phyloP scores from a whole-genome alignment of 1,284 basidiomycete species.

The Cutaneotrichosporon sp. region DNA sequence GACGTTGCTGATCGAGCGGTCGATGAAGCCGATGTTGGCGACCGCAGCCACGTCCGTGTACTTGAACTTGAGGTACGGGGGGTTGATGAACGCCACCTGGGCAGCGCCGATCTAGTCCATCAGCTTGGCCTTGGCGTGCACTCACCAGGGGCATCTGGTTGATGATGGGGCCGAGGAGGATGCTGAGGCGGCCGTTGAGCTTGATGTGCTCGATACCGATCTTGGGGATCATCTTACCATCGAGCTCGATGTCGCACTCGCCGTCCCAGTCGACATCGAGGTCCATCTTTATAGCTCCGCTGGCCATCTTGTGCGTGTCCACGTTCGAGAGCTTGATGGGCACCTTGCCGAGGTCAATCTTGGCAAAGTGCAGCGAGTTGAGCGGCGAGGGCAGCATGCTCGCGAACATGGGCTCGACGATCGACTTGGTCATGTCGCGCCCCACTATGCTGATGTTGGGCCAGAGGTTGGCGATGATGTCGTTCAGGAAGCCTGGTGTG shows the following conservation, averaged over 20 bases:
- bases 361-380: slow-evolving; percentile 23
- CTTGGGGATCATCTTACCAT: slow-evolving; percentile 17
- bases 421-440: slow-evolving; percentile 20
- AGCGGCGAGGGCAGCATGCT: slow-evolving; percentile 17
- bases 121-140: not conserved
- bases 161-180: slow-evolving; percentile 17
- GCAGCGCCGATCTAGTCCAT: slow-evolving; percentile 22
- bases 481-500: slow-evolving; percentile 20
- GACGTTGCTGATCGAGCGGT: slow-evolving; percentile 13
- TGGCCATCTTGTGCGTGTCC: slow-evolving; percentile 18
- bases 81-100: slow-evolving; percentile 24
- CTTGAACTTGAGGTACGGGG: slow-evolving; percentile 17
- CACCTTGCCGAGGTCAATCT: slow-evolving; percentile 18
- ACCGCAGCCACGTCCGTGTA: slow-evolving; percentile 16
- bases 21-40: slow-evolving; percentile 19
- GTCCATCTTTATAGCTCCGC: slow-evolving; percentile 18
- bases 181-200: slow-evolving; percentile 16
- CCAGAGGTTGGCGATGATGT: slow-evolving; percentile 22
- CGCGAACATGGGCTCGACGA: slow-evolving; percentile 25
- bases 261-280: slow-evolving; percentile 25
- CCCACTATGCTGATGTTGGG: slow-evolving; percentile 21
- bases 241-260: slow-evolving; percentile 23
- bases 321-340: slow-evolving; percentile 19
- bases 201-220: slow-evolving; percentile 21
- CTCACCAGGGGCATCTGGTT: slow-evolving; percentile 19